phyloP scores from a whole-genome alignment of 495 filamentous ascomycete species.

The Hapsidospora chrysogenum region DNA sequence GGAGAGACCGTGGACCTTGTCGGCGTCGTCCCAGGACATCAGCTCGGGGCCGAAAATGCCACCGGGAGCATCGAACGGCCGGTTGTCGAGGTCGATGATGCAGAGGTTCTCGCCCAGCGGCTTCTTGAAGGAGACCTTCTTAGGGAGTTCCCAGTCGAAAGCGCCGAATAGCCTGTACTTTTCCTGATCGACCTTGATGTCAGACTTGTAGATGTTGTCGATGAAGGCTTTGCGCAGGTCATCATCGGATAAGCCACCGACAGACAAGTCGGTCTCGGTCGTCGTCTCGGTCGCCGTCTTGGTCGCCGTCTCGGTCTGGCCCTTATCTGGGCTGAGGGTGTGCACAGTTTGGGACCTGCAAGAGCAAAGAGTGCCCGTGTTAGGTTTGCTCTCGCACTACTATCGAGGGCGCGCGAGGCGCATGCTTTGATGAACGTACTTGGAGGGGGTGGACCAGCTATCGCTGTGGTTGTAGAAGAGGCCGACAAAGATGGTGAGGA shows the following conservation, averaged over 20 bases:
- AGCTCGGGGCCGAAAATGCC: conserved; percentile 11
- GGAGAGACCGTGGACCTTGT: conserved; percentile 6
- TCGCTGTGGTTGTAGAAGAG: conserved; percentile 2
- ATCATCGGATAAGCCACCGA: not conserved
- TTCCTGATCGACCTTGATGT: not conserved
- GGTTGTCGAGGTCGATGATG: conserved; percentile 25
- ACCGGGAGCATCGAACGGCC: conserved; percentile 11
- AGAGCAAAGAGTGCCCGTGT: no score
- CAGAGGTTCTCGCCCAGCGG: conserved; percentile 17
- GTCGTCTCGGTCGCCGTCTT: not conserved
- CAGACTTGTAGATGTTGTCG: not conserved
- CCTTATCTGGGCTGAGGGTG: no score
- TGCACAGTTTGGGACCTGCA: no score
- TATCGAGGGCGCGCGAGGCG: no score
- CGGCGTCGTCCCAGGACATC: conserved; percentile 9
- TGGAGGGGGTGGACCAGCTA: not conserved
- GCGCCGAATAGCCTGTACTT: conserved; percentile 1
- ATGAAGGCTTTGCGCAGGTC: not conserved
- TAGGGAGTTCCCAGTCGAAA: conserved; percentile 9
- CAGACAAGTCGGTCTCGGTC: not conserved
- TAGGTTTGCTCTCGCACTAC: no score
- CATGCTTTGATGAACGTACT: conserved; percentile 1
- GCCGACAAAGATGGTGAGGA: conserved; percentile 3
- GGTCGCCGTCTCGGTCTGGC: not conserved
- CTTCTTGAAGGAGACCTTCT: conserved; percentile 9